Conservation (phyloP, 2,329 filamentous ascomycete genomes). For the Aspergillus neotritici region DNA sequence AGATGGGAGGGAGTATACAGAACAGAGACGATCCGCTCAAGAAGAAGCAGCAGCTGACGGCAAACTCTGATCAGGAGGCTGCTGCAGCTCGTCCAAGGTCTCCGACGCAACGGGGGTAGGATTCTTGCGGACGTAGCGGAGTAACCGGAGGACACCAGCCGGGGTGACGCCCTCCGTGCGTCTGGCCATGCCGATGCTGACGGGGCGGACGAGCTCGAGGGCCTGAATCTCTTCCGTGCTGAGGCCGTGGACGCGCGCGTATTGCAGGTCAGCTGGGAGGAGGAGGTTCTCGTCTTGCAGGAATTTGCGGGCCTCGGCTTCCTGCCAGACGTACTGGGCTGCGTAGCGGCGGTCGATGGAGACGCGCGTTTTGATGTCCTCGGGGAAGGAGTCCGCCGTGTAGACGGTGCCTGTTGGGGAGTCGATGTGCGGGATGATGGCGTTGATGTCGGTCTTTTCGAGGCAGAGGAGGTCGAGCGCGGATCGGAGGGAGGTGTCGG, state of each 20-base stretch:
- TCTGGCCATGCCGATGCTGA: slow-evolving; percentile 82
- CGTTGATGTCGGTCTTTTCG: slow-evolving; percentile 53
- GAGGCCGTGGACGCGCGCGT: slow-evolving; percentile 65
- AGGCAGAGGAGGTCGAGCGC: slow-evolving; percentile 76
- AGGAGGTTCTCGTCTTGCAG: slow-evolving; percentile 68
- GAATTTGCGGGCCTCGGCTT: slow-evolving; percentile 60
- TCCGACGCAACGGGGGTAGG: no score
- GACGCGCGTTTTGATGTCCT: slow-evolving; percentile 62
- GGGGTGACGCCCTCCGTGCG: slow-evolving; percentile 69
- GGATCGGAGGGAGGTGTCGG: slow-evolving; percentile 60
- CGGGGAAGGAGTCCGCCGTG: slow-evolving; percentile 48
- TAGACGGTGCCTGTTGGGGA: slow-evolving; percentile 25
- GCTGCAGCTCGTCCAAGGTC: no score
- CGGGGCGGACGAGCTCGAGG: slow-evolving; percentile 65
- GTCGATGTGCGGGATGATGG: slow-evolving; percentile 52
- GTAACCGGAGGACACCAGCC: slow-evolving; percentile 39
- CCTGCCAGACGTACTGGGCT: slow-evolving; percentile 74
- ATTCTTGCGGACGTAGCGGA: slow-evolving; percentile 35
- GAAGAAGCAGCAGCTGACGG: no score
- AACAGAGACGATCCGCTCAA: no score
- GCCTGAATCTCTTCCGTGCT: slow-evolving; percentile 72
- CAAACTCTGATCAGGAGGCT: no score
- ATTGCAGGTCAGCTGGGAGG: slow-evolving; percentile 71
- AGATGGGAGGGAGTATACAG: no score
- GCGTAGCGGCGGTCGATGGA: slow-evolving; percentile 79